Conservation (phyloP, 169 alveolate genomes). For the Plasmodium reichenowi region DNA sequence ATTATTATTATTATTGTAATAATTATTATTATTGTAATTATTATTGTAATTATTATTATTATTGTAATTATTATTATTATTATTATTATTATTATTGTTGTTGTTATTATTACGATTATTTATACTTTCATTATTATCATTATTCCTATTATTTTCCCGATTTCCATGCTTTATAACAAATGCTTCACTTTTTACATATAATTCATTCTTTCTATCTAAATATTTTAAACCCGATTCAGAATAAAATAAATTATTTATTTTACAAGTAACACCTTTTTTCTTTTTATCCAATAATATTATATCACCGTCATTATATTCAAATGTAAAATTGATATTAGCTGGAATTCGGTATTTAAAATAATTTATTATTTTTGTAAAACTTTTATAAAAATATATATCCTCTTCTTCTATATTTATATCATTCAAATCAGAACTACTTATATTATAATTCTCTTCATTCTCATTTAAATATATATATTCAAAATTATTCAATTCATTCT, state of each 20-base stretch:
- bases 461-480: conserved; percentile 41
- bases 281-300: conserved; percentile 22
- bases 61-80: not conserved
- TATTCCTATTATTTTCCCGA: not conserved
- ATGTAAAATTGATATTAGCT: conserved; percentile 19
- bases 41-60: not conserved
- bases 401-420: conserved; percentile 26
- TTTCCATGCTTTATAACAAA: conserved; percentile 12
- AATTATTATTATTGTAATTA: not conserved
- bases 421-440: conserved; percentile 5
- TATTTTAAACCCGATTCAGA: conserved; percentile 49
- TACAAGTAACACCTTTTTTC: conserved; percentile 36
- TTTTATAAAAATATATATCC: conserved; percentile 45
- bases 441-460: conserved; percentile 8
- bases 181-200: conserved; percentile 15
- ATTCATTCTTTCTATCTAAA: conserved; percentile 8
- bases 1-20: too few species aligned
- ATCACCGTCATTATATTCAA: conserved; percentile 52
- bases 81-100: not conserved
- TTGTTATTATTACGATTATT: conserved; percentile 2
- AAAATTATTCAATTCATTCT: conserved; percentile 18
- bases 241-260: conserved; percentile 41
- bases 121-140: not conserved
- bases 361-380: conserved; percentile 50
- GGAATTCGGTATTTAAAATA: conserved; percentile 45